Conservation (phyloP, 352 stramenopile species). For the Phytophthora fragariaefolia region DNA sequence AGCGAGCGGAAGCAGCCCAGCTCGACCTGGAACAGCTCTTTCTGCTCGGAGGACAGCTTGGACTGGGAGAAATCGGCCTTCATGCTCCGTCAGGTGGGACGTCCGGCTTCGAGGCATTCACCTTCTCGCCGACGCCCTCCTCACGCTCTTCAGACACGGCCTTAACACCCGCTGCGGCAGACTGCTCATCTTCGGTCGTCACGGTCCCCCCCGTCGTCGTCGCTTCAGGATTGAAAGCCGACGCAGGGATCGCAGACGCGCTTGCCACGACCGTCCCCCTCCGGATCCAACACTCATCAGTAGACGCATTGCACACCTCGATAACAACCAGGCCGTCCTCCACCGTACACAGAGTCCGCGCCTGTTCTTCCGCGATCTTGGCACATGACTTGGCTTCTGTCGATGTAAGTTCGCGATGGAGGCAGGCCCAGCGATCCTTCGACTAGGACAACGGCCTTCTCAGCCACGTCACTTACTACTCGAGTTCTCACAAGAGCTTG, state of each 20-base stretch:
- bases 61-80: constrained; percentile 5
- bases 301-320: constrained; percentile 7
- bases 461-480: neutral
- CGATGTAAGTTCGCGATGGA: constrained; percentile 1
- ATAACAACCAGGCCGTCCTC: neutral
- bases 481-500: constrained; percentile 7
- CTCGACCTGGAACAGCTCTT: neutral
- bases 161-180: no score
- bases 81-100: neutral
- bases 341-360: constrained; percentile 4
- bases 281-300: constrained; percentile 3
- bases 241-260: neutral
- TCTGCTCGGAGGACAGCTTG: neutral
- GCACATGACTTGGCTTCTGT: no score
- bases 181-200: neutral
- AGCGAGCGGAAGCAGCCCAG: neutral
- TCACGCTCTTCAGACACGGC: neutral
- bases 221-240: constrained; percentile 2
- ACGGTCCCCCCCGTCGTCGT: no score
- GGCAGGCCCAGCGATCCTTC: neutral
- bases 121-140: neutral
- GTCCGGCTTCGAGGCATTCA: neutral
- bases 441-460: neutral
- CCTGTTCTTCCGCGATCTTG: no score
- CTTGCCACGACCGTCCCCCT: neutral